Evolutionary conservation across 78 protist species (phyloP).

Genomic region (Dictyostelium capitatum): DNA sequence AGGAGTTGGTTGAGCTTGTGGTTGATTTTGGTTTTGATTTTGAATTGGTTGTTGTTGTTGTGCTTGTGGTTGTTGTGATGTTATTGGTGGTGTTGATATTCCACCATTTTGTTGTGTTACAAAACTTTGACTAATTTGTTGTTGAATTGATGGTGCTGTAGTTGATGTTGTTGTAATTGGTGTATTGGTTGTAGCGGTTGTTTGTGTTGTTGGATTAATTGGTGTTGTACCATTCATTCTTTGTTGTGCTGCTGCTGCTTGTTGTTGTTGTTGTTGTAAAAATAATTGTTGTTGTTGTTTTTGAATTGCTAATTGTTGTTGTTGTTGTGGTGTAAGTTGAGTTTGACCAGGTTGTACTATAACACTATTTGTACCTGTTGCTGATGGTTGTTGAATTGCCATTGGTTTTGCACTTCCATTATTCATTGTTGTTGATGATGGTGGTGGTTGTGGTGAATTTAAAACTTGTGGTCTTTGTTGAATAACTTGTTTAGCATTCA

Average conservation of each 20-base stretch:
- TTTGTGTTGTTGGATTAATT: background rate
- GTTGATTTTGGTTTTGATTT: background rate
- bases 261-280: background rate
- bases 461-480: background rate
- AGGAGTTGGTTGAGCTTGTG: background rate
- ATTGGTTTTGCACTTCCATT: background rate
- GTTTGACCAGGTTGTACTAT: too few species aligned
- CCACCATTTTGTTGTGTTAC: background rate
- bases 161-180: background rate
- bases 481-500: background rate
- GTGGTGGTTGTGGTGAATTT: background rate
- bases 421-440: background rate
- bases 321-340: background rate
- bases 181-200: background rate
- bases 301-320: background rate
- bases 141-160: background rate
- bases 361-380: background rate
- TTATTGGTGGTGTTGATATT: background rate
- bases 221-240: background rate
- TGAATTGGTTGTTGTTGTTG: constrained; percentile 30
- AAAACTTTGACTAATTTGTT: background rate
- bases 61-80: background rate
- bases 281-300: background rate
- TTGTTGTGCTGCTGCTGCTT: constrained; percentile 2
- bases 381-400: background rate